These are phyloP conservation scores for Aplosporella prunicola DNA, from an alignment of 2,329 filamentous ascomycete genomes.

Conservation along the genomic window DNA sequence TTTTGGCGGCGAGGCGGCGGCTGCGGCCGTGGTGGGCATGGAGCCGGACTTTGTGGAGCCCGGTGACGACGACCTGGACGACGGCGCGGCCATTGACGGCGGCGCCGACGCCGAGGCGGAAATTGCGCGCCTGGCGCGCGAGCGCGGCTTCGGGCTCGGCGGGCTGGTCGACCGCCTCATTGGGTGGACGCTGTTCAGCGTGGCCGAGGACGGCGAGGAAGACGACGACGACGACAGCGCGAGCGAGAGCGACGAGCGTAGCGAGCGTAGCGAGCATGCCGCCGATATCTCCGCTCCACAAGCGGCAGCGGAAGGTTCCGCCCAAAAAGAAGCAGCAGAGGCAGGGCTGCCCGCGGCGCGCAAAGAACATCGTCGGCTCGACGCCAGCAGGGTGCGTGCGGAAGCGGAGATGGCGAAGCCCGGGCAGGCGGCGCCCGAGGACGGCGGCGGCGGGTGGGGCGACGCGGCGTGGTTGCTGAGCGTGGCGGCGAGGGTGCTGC, in stretches of 20 bases:
- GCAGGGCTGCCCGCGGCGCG: slow-evolving; percentile 5
- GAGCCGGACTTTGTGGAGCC: slow-evolving; percentile 44
- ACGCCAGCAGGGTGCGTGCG: slow-evolving; percentile 26
- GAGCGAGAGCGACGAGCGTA: slow-evolving; percentile 23
- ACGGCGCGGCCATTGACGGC: slow-evolving; percentile 24
- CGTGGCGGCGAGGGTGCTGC: slow-evolving; percentile 39
- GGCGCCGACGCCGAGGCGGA: slow-evolving; percentile 45
- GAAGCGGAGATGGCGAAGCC: slow-evolving; percentile 20
- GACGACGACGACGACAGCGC: slow-evolving; percentile 22
- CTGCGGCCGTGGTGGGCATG: slow-evolving; percentile 12
- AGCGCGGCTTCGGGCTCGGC: slow-evolving; percentile 47
- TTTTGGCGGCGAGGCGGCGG: slow-evolving; percentile 20
- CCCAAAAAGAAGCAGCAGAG: slow-evolving; percentile 22
- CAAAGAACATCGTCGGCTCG: too few species aligned
- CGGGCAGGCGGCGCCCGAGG: slow-evolving; percentile 13
- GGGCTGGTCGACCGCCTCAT: slow-evolving; percentile 49
- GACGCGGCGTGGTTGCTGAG: slow-evolving; percentile 51
- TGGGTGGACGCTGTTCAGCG: slow-evolving; percentile 47
- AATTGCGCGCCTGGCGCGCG: slow-evolving; percentile 41
- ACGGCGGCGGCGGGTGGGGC: slow-evolving; percentile 43
- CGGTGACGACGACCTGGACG: slow-evolving; percentile 29
- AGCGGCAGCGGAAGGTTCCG: slow-evolving; percentile 26
- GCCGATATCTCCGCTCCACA: slow-evolving; percentile 24
- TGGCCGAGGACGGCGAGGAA: slow-evolving; percentile 41
- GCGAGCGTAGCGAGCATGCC: slow-evolving; percentile 19